phyloP scores from a whole-genome alignment of 2,329 filamentous ascomycete species.

The Dryadomyces sulphureus region DNA sequence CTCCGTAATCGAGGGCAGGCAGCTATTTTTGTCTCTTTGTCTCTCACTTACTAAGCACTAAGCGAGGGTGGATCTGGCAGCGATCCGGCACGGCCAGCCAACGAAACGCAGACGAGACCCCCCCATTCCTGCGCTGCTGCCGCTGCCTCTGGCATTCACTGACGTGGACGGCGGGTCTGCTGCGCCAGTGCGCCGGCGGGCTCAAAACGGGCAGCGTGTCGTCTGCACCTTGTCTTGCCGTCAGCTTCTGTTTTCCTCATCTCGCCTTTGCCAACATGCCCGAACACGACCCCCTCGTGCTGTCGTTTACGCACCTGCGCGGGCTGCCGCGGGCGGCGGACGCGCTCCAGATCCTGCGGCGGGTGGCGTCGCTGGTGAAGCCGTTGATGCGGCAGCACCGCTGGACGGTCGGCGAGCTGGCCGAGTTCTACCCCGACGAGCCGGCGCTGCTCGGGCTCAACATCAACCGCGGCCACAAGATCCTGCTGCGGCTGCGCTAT shows the following conservation, averaged over 20 bases:
- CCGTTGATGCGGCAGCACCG: constrained; percentile 80
- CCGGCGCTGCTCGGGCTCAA: constrained; percentile 67
- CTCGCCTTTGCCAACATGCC: constrained; percentile 17
- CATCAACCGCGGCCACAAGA: constrained; percentile 59
- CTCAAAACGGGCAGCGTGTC: too few species aligned
- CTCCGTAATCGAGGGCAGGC: too few species aligned
- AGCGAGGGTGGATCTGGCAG: too few species aligned
- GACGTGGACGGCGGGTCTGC: too few species aligned
- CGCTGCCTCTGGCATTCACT: background rate
- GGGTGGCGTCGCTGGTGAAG: constrained; percentile 78
- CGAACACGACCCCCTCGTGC: constrained; percentile 29
- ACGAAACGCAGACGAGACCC: too few species aligned
- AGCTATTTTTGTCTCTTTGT: too few species aligned
- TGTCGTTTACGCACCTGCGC: constrained; percentile 33
- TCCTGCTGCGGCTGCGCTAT: constrained; percentile 70
- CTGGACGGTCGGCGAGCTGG: constrained; percentile 66
- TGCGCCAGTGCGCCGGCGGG: too few species aligned
- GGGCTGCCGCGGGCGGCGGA: constrained; percentile 31
- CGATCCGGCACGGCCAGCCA: too few species aligned
- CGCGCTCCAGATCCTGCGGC: constrained; percentile 50
- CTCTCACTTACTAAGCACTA: too few species aligned
- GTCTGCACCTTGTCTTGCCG: background rate
- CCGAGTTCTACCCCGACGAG: constrained; percentile 73
- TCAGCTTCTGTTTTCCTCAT: background rate
- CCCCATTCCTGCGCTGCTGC: too few species aligned